A percentile compares a stretch with the other conserved stretches of the same genome.
These are phyloP conservation scores for Silene latifolia DNA, from an alignment of 148 eudicot genomes.

Conservation along the genomic window DNA sequence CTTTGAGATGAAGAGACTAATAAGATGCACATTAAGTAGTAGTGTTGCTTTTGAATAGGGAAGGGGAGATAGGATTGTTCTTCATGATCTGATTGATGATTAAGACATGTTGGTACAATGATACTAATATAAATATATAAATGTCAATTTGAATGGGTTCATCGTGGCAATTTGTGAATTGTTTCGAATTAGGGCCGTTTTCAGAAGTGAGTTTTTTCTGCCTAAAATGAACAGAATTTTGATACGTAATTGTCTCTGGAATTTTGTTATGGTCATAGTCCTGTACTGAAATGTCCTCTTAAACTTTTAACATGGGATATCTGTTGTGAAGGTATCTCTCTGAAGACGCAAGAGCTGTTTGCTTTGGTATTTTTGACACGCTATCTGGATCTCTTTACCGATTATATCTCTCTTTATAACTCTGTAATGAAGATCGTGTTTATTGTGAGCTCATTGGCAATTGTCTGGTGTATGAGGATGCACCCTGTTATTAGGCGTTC, in stretches of 20 bases:
- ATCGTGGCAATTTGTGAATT: too few species aligned
- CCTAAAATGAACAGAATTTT: constrained; percentile 1
- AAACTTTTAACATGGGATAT: not conserved
- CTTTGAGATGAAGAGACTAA: too few species aligned
- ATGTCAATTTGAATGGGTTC: too few species aligned
- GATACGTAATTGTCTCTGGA: not conserved
- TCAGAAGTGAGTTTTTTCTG: not conserved
- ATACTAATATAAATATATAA: too few species aligned
- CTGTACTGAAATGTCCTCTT: not conserved
- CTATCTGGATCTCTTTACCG: constrained; percentile 79
- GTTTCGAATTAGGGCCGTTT: too few species aligned
- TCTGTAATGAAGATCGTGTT: constrained; percentile 76
- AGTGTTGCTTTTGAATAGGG: too few species aligned
- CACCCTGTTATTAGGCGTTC: constrained; percentile 64
- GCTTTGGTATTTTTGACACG: constrained; percentile 76
- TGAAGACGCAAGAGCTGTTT: constrained; percentile 94
- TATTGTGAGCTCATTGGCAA: constrained; percentile 64
- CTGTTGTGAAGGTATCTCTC: constrained; percentile 58
- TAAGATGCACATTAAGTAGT: too few species aligned
- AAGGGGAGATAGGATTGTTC: too few species aligned
- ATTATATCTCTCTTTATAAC: constrained; percentile 72
- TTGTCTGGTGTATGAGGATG: constrained; percentile 77
- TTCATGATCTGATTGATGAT: too few species aligned
- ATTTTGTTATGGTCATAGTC: not conserved
- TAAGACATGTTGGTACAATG: too few species aligned